Evolutionary conservation across 495 filamentous ascomycete genomes (phyloP).

Genomic region (Oidiodendron maius): DNA sequence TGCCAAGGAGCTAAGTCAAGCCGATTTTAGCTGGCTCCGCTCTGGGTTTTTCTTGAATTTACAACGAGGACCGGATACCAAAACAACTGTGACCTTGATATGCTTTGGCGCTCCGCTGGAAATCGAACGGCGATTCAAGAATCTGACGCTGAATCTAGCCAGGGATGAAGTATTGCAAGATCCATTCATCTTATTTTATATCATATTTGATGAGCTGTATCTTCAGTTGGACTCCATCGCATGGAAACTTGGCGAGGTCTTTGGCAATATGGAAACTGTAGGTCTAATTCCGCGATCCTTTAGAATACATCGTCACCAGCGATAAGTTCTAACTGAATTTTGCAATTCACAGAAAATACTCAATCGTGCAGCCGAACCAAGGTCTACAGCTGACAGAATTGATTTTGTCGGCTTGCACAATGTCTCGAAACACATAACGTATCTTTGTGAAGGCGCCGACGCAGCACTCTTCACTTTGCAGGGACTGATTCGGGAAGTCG

Average conservation of each 20-base stretch:
- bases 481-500: background rate
- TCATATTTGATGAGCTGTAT: constrained; percentile 14
- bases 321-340: background rate
- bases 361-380: background rate
- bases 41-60: constrained; percentile 14
- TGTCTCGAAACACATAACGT: constrained; percentile 12
- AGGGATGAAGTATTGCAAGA: constrained; percentile 2
- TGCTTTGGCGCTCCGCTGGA: background rate
- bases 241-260: constrained; percentile 10
- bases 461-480: background rate
- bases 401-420: constrained; percentile 15
- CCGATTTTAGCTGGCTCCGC: constrained; percentile 10
- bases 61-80: too few species aligned
- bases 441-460: constrained; percentile 11
- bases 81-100: background rate
- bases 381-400: background rate
- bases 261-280: background rate
- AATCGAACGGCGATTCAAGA: background rate
- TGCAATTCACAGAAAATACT: constrained; percentile 1
- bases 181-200: constrained; percentile 13
- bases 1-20: background rate
- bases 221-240: constrained; percentile 10
- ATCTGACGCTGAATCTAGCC: background rate
- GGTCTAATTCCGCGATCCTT: background rate
- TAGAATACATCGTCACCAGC: too few species aligned